A percentile compares a stretch with the other conserved stretches of the same genome.
phyloP scores from a whole-genome alignment of 1,139 yeast species.

The Debaryomyces coudertii region DNA sequence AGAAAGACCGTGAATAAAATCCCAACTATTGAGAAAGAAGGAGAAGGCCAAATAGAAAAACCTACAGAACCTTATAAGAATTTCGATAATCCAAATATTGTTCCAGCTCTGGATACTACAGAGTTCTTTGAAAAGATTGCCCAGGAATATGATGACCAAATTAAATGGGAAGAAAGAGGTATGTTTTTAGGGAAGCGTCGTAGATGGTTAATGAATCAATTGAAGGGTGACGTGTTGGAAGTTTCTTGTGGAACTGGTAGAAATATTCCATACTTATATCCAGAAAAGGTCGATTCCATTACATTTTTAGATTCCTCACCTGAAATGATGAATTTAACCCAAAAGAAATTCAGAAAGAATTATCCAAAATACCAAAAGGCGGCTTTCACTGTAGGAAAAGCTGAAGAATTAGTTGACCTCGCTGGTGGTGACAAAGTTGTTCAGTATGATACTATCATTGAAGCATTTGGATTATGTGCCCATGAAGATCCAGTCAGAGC shows the following conservation, averaged over 20 bases:
- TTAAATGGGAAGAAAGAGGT: slow-evolving; percentile 83
- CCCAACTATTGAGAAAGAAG: slow-evolving; percentile 28
- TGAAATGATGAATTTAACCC: slow-evolving; percentile 84
- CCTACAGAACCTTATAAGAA: slow-evolving; percentile 30
- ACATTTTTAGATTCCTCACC: slow-evolving; percentile 85
- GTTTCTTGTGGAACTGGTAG: slow-evolving; percentile 97
- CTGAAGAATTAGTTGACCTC: slow-evolving; percentile 74
- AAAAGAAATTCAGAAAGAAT: slow-evolving; percentile 66
- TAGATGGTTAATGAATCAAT: slow-evolving; percentile 78
- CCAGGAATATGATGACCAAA: slow-evolving; percentile 75
- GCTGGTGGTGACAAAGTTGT: slow-evolving; percentile 46
- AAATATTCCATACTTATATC: slow-evolving; percentile 74
- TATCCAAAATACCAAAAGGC: slow-evolving; percentile 71
- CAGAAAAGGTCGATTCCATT: slow-evolving; percentile 62
- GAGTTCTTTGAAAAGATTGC: slow-evolving; percentile 81
- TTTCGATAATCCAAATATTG: slow-evolving; percentile 45
- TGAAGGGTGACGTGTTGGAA: slow-evolving; percentile 87
- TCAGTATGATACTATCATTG: slow-evolving; percentile 87
- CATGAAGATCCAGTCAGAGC: slow-evolving; percentile 92
- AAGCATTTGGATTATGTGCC: slow-evolving; percentile 94
- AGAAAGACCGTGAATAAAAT: slow-evolving; percentile 30
- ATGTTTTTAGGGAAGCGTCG: slow-evolving; percentile 83
- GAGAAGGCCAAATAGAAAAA: slow-evolving; percentile 9
- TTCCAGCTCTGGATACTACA: slow-evolving; percentile 81
- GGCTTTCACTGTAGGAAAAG: slow-evolving; percentile 89